Evolutionary conservation across 176 grass and related monocot genomes (phyloP), one percentile per base, ranked within the genome.

Genomic region (Typha latifolia): DNA sequence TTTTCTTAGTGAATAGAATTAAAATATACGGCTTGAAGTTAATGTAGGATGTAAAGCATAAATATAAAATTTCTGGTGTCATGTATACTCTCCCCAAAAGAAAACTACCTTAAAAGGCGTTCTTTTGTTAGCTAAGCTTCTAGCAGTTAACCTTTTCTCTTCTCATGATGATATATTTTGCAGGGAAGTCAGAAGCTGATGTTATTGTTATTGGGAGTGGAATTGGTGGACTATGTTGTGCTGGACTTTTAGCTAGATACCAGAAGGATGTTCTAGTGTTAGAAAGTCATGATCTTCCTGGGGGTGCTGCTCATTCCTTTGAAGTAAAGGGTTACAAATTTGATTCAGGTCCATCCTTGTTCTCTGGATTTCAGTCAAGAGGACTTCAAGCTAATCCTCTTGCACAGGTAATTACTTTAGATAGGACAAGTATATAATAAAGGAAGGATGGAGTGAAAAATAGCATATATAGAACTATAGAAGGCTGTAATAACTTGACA

Each of bases 281-380:
- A 12, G 94, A 93, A 75, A 93, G 89, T 65, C 94, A 99, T 67
- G 94, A 93, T 75, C 85, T 85, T 11, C 80, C 89, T 11, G 88
- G 89, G 67, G 89, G 94, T 29, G 85, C 85, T 22, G 94, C 94
- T 43, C 94, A 99, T 82, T 99, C 94, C 14, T 99, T 99, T 69
- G 83, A 90, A 24, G 77, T 99, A 67, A 99, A 99, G 70, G 94
- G 89, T 0, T 97, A 92, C 68, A 86, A 81, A 72, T 97, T 97
- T 76, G 89, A 97, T 55, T 97, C 93, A 24, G 94, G 93, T 4
- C 94, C 94, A 4, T 97, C 94, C 32, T 77, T 97, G 56, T 97
- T 97, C 76, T 97, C 94, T 1, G 89, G 89, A 0, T 97, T 97
- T 78, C 83, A 97, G 47, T 97, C 89, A 34, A 84, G 94, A 82